These are phyloP conservation scores for Orychophragmus violaceus DNA, from an alignment of 345 rosid species.

Conservation along the genomic window DNA sequence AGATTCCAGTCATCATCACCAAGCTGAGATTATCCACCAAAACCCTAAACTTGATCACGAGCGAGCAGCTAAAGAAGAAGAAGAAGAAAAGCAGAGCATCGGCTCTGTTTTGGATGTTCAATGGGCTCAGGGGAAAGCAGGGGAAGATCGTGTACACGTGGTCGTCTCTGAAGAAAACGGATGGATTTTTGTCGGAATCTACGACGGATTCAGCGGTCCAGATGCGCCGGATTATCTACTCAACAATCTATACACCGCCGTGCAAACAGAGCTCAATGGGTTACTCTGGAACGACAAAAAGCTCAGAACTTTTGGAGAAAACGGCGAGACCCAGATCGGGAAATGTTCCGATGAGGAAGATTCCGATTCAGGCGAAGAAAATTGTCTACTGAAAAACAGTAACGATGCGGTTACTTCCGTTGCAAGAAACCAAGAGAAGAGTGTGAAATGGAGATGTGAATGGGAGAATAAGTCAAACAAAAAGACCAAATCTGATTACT, in stretches of 20 bases:
- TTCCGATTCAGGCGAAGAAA: not conserved
- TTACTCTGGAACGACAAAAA: conserved; percentile 44
- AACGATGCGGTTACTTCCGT: not conserved
- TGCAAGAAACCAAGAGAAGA: conserved; percentile 38
- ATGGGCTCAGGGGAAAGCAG: conserved; percentile 98
- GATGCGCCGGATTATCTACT: conserved; percentile 85
- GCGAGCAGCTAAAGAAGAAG: not conserved
- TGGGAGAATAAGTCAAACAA: conserved; percentile 3
- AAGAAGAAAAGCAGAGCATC: conserved; percentile 29
- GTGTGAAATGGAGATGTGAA: conserved; percentile 29
- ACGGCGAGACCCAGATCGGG: not conserved
- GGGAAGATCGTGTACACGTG: conserved; percentile 87
- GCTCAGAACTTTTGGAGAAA: not conserved
- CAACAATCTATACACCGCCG: conserved; percentile 51
- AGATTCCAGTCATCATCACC: no score
- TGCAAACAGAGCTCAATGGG: conserved; percentile 62
- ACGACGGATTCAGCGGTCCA: conserved; percentile 90
- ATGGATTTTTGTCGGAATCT: conserved; percentile 92
- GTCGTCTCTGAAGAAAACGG: conserved; percentile 76
- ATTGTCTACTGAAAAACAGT: not conserved
- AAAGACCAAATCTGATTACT: not conserved
- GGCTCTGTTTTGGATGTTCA: conserved; percentile 48
- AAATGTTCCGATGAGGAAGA: not conserved
- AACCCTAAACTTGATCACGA: conserved; percentile 12
- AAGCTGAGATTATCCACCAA: not conserved